These are phyloP conservation scores for Hypoxylon rickii DNA, from an alignment of 495 filamentous ascomycete genomes.

Conservation along the genomic window DNA sequence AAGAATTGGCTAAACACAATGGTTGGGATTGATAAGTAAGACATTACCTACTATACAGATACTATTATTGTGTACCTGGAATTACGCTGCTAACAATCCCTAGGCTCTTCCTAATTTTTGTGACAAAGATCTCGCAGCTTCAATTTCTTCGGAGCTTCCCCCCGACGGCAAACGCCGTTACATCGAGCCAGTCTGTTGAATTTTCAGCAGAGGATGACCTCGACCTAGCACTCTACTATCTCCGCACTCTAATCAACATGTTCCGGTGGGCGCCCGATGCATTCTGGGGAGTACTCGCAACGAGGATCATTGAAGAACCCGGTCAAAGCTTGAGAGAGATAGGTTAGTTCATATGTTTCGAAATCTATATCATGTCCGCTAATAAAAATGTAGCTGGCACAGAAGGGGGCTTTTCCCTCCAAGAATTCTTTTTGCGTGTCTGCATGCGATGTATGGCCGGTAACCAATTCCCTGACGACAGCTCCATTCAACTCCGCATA, in stretches of 20 bases:
- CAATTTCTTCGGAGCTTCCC: slow-evolving; percentile 56
- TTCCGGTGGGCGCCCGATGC: slow-evolving; percentile 64
- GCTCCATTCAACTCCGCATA: slow-evolving; percentile 45
- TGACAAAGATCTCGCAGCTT: slow-evolving; percentile 58
- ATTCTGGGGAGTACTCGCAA: slow-evolving; percentile 65
- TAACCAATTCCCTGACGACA: slow-evolving; percentile 43
- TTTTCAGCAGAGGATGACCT: slow-evolving; percentile 64
- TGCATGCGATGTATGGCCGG: slow-evolving; percentile 61
- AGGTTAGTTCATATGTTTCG: slow-evolving; percentile 40
- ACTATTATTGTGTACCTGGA: too few relatives aligned
- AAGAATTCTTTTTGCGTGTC: slow-evolving; percentile 65
- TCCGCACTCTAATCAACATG: slow-evolving; percentile 74
- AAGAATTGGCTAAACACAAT: slow-evolving; percentile 83
- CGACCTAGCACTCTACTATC: slow-evolving; percentile 76
- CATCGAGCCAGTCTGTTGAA: slow-evolving; percentile 23
- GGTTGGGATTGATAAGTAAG: slow-evolving; percentile 65
- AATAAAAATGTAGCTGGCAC: slow-evolving; percentile 40
- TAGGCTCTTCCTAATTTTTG: slow-evolving; percentile 62
- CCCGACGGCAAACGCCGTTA: slow-evolving; percentile 34
- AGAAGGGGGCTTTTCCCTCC: slow-evolving; percentile 58
- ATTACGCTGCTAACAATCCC: slow-evolving; percentile 1
- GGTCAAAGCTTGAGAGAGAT: slow-evolving; percentile 47
- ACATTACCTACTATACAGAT: too few relatives aligned
- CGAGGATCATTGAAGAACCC: slow-evolving; percentile 46
- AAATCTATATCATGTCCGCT: slow-evolving; percentile 8